Evolutionary conservation across 768 basidiomycete species (phyloP).

Genomic region (Mycena latifolia): DNA sequence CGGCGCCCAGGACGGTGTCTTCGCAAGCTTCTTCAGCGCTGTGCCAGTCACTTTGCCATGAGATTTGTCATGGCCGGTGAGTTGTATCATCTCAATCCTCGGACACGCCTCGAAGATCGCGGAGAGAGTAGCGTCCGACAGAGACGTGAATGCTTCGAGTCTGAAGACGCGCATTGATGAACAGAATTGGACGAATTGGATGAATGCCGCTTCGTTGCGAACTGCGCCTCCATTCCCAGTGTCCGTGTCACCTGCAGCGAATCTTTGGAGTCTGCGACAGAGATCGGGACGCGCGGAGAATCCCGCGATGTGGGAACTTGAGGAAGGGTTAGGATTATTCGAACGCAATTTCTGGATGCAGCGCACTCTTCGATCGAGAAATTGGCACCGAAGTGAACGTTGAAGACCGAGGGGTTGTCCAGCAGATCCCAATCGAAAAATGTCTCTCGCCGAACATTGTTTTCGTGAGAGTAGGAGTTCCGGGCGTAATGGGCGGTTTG

Average conservation of each 20-base stretch:
- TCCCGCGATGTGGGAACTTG: conserved; percentile 18
- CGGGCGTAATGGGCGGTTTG: conserved; percentile 15
- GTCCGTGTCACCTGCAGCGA: conserved; percentile 18
- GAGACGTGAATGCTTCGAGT: conserved; percentile 17
- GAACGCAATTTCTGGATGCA: not conserved
- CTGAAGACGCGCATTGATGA: conserved; percentile 22
- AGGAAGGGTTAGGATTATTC: not conserved
- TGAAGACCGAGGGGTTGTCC: conserved; percentile 14
- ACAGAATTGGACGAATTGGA: conserved; percentile 22
- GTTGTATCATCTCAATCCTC: conserved; percentile 18
- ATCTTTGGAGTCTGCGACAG: conserved; percentile 13
- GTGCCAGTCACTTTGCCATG: conserved; percentile 2
- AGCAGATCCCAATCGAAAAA: conserved; percentile 18
- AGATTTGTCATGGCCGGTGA: conserved; percentile 11
- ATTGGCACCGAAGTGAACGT: conserved; percentile 20
- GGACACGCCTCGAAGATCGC: conserved; percentile 27
- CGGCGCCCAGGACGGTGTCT: conserved; percentile 14
- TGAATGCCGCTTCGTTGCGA: conserved; percentile 16
- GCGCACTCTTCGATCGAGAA: conserved; percentile 32
- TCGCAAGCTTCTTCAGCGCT: conserved; percentile 20
- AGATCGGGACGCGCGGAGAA: conserved; percentile 14
- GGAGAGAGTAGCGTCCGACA: conserved; percentile 22
- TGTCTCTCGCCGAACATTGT: conserved; percentile 4
- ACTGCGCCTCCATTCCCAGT: conserved; percentile 18
- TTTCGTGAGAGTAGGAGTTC: conserved; percentile 14